Conservation (phyloP, 2,329 filamentous ascomycete genomes). For the Pseudogymnoascus sp. region DNA sequence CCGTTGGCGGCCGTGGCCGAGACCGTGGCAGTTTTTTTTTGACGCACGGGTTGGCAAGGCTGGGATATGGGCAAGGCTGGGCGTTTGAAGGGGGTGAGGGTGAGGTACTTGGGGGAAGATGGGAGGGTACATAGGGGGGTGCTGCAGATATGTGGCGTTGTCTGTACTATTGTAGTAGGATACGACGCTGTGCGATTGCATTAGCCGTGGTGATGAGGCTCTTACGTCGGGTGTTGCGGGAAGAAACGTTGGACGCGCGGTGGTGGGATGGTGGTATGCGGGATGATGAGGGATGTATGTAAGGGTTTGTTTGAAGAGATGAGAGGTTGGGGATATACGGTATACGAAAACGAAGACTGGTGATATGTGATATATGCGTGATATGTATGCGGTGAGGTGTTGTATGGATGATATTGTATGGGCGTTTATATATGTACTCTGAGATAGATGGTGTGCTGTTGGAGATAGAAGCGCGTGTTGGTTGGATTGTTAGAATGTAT, state of each 20-base stretch:
- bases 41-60: background rate
- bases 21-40: background rate
- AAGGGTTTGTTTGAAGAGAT: background rate
- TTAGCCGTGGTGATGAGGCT: background rate
- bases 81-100: background rate
- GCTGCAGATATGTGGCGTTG: background rate
- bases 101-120: background rate
- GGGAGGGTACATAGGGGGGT: background rate
- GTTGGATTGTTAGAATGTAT: background rate
- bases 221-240: background rate
- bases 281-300: background rate
- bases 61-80: background rate
- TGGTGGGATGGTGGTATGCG: background rate
- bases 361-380: background rate
- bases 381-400: background rate
- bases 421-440: background rate
- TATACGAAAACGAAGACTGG: background rate
- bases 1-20: background rate
- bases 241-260: background rate
- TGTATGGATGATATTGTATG: too few relatives aligned
- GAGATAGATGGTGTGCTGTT: background rate
- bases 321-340: background rate
- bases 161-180: background rate
- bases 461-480: background rate
- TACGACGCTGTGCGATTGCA: background rate